A percentile compares a stretch with the other conserved stretches of the same genome.
Evolutionary conservation across 2,329 filamentous ascomycete genomes (phyloP).

Genomic region (Phaeosphaeriaceae sp.): DNA sequence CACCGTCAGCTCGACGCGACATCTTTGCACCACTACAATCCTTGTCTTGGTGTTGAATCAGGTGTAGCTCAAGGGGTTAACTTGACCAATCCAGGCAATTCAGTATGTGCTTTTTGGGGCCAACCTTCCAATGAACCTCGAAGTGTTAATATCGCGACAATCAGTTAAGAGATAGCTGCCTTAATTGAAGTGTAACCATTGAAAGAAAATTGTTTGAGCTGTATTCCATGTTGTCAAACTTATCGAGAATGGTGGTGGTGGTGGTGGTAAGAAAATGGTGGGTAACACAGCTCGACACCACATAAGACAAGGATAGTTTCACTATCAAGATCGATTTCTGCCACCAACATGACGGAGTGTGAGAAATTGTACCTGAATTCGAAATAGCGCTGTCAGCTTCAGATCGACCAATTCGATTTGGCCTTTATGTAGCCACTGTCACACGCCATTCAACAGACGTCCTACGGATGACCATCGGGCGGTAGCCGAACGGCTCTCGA

Average conservation of each 20-base stretch:
- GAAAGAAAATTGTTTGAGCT: no score
- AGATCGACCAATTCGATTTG: neutral
- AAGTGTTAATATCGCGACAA: neutral
- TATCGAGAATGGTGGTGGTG: neutral
- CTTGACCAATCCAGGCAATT: neutral
- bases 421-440: neutral
- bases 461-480: neutral
- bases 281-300: neutral
- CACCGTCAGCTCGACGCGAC: no score
- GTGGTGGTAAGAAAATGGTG: neutral
- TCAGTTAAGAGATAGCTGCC: neutral
- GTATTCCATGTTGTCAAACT: no score
- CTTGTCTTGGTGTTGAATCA: neutral
- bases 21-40: no score
- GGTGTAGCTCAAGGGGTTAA: neutral
- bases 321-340: neutral
- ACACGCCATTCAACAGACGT: neutral
- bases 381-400: neutral
- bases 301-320: neutral
- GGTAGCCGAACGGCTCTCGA: neutral
- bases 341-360: neutral
- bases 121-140: neutral
- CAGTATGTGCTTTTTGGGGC: neutral
- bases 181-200: neutral
- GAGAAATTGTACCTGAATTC: neutral